These are phyloP conservation scores for Lodderomyces margitis DNA, from an alignment of 1,139 yeast genomes.

Conservation along the genomic window DNA sequence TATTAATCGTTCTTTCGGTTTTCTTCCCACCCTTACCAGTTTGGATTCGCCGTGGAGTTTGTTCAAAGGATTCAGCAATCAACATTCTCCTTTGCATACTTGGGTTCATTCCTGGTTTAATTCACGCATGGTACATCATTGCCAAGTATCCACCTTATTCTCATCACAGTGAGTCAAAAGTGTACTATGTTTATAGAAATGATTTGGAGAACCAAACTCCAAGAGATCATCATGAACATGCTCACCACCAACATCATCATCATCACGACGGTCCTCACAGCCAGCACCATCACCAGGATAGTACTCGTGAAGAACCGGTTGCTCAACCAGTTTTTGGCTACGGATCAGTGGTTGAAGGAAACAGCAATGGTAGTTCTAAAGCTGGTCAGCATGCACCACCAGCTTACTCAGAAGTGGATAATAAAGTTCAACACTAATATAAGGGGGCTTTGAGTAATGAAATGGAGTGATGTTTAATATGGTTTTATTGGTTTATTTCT, in stretches of 20 bases:
- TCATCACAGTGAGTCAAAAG: conserved; percentile 16
- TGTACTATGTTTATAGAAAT: conserved; percentile 32
- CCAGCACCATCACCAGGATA: background rate
- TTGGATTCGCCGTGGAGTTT: conserved; percentile 63
- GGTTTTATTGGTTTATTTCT: background rate
- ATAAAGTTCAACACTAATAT: conserved; percentile 13
- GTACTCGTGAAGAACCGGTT: conserved; percentile 12
- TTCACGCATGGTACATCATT: conserved; percentile 64
- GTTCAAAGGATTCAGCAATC: conserved; percentile 59
- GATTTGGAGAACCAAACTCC: conserved; percentile 32
- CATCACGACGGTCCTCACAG: conserved; percentile 21
- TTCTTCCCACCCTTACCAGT: conserved; percentile 74
- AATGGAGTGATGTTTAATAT: background rate
- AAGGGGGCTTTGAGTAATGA: background rate
- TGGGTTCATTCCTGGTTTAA: conserved; percentile 69
- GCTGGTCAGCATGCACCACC: conserved; percentile 25
- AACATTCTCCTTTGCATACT: conserved; percentile 56
- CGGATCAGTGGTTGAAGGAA: conserved; percentile 27
- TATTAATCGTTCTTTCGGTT: conserved; percentile 58
- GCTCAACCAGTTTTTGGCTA: conserved; percentile 17
- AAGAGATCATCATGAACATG: conserved; percentile 19
- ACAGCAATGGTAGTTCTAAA: conserved; percentile 7
- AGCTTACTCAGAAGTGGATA: conserved; percentile 35
- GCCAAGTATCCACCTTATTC: conserved; percentile 42
- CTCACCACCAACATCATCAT: conserved; percentile 16